These are phyloP conservation scores for Cyberlindnera mrakii DNA, from an alignment of 805 yeast genomes.

Conservation along the genomic window DNA sequence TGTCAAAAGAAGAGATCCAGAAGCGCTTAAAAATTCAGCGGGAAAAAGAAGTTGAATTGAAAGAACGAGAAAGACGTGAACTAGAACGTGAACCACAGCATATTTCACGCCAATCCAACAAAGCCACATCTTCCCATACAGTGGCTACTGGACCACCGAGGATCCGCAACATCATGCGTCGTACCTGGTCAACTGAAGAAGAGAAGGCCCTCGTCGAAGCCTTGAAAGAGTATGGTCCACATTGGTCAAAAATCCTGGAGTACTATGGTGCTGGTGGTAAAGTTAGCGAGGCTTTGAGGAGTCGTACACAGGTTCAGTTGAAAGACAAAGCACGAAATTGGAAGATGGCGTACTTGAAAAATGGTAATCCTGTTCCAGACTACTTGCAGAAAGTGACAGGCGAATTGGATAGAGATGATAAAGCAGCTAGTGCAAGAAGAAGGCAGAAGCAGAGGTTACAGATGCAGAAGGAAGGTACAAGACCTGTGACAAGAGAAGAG, in stretches of 20 bases:
- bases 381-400: constrained; percentile 86
- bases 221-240: constrained; percentile 76
- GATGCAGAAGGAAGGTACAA: constrained; percentile 4
- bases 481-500: constrained; percentile 1
- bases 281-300: constrained; percentile 74
- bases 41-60: constrained; percentile 10
- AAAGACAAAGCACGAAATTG: constrained; percentile 96
- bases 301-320: constrained; percentile 84
- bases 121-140: not conserved
- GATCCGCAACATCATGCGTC: constrained; percentile 34
- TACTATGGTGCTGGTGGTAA: constrained; percentile 94
- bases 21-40: constrained; percentile 12
- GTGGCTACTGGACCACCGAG: constrained; percentile 14
- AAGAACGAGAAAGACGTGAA: constrained; percentile 12
- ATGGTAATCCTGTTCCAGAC: constrained; percentile 71
- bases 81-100: not conserved
- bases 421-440: constrained; percentile 28
- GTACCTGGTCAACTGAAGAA: constrained; percentile 86
- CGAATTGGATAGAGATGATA: constrained; percentile 55
- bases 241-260: constrained; percentile 88
- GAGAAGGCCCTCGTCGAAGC: constrained; percentile 82
- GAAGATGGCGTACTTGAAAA: constrained; percentile 79
- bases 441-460: constrained; percentile 12
- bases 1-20: constrained; percentile 20
- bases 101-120: constrained; percentile 5